Base-by-base conservation (phyloP, 2,329 filamentous ascomycete genomes). In the Drechmeria coniospora region DNA sequence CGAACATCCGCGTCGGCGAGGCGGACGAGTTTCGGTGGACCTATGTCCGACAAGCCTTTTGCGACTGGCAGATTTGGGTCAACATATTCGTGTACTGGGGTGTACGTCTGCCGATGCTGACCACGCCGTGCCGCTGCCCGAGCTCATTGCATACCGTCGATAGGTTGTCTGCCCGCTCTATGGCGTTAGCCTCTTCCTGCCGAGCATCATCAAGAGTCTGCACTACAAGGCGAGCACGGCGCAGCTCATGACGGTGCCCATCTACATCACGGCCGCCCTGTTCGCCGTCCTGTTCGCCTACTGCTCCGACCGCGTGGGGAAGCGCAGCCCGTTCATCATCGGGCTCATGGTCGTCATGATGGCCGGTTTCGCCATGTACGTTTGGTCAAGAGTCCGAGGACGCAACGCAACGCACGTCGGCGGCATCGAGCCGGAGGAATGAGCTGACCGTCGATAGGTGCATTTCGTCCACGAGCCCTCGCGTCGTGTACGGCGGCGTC, bases 21-120 rank as follows among this genome's bases (percentile, higher is more conserved):
- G 69, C 79, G 22, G 82, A 90, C 39, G 65, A 76, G 26, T 90
- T 90, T 47, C 65, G 74, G 36, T 79, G 76, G 69, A 57, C 60
- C 10, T 90, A 86, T 44, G 70, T 90, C 32, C 74, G 71, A 66
- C 64, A 70, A 6, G 74, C 74, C 2, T 56, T 87, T 25, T 70
- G 63, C 21, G 83, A 92, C 43, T 90, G 79, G 76, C 87, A 92
- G 52, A 84, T 82, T 25, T 66, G 59, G 56, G 50, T 61, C 16
- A 64, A 63, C 28, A 54, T 75, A 4, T 56, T 76, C 27, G 68
- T 79, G 19, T 73, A 72, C 40, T 74, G 74, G 57, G 69, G 73
- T 7, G 68, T 75, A 47, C 54, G 59, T 54, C 44, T 8, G 3
- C 15, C 3, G n/a, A n/a, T 3, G 21, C 6, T 12, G 3, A 8